Evolutionary conservation across 768 basidiomycete genomes (phyloP).

Genomic region (Asterophora parasitica): DNA sequence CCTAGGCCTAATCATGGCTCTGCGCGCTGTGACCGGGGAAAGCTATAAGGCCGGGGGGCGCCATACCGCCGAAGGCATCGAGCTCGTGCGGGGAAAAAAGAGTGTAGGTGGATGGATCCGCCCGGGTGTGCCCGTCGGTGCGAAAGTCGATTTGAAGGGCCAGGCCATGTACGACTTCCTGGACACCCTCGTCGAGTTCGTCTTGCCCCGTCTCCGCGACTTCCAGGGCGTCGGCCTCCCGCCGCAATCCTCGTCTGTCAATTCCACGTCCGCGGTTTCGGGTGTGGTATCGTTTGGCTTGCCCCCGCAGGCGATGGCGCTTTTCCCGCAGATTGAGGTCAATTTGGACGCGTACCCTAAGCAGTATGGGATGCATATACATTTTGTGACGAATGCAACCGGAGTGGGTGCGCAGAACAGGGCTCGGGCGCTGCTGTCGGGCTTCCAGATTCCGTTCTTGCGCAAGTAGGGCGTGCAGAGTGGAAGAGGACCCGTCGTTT

Average conservation of each 20-base stretch:
- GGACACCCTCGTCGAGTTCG: conserved; percentile 84
- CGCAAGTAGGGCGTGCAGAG: conserved; percentile 28
- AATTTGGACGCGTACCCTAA: conserved; percentile 88
- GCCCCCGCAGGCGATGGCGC: conserved; percentile 73
- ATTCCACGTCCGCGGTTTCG: conserved; percentile 71
- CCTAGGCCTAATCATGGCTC: conserved; percentile 80
- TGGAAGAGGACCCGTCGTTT: conserved; percentile 7
- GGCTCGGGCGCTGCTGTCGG: conserved; percentile 83
- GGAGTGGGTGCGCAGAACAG: conserved; percentile 89
- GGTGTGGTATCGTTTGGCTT: conserved; percentile 92
- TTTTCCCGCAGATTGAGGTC: conserved; percentile 96
- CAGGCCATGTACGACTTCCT: conserved; percentile 95
- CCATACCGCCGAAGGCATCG: conserved; percentile 67
- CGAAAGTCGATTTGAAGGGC: conserved; percentile 86
- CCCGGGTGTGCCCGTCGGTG: conserved; percentile 76
- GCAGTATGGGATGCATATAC: conserved; percentile 87
- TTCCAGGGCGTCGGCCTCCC: conserved; percentile 82
- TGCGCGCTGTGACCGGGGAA: conserved; percentile 86
- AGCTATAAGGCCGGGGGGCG: conserved; percentile 68
- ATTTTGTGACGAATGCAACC: conserved; percentile 84
- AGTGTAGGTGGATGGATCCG: conserved; percentile 80
- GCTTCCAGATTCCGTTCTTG: conserved; percentile 87
- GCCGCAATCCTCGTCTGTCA: conserved; percentile 60
- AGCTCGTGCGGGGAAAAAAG: conserved; percentile 69
- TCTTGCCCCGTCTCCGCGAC: conserved; percentile 89